Evolutionary conservation across 2,329 filamentous ascomycete species (phyloP).

Genomic region (Fonsecaea pedrosoi): DNA sequence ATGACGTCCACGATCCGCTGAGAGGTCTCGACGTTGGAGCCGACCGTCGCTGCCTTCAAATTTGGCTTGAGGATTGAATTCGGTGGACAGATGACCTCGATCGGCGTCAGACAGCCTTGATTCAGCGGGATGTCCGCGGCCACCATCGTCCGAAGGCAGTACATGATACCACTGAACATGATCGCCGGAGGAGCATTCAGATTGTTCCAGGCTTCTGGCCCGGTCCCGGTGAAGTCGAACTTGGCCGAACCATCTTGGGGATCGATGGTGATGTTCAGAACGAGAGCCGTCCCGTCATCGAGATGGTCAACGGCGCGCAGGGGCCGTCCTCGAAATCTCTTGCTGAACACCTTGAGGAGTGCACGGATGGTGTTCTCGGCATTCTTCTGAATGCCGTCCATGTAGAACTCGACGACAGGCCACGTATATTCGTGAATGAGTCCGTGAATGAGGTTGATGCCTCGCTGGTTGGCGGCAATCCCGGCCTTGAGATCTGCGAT

Average conservation of each 20-base stretch:
- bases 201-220: constrained; percentile 45
- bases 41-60: constrained; percentile 41
- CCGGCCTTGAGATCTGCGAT: constrained; percentile 55
- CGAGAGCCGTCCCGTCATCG: constrained; percentile 50
- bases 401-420: constrained; percentile 49
- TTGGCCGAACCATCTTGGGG: constrained; percentile 42
- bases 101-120: constrained; percentile 43
- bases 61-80: constrained; percentile 44
- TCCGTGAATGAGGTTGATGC: constrained; percentile 46
- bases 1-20: constrained; percentile 44
- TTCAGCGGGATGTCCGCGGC: constrained; percentile 45
- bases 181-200: constrained; percentile 51
- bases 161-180: constrained; percentile 47
- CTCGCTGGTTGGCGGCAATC: constrained; percentile 53
- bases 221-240: constrained; percentile 53
- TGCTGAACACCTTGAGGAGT: constrained; percentile 41
- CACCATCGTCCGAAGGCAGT: constrained; percentile 42
- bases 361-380: constrained; percentile 46
- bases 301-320: constrained; percentile 48
- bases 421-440: constrained; percentile 48
- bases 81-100: constrained; percentile 41
- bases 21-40: constrained; percentile 42
- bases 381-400: constrained; percentile 49
- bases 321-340: constrained; percentile 31
- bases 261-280: constrained; percentile 46